phyloP scores from a whole-genome alignment of 768 basidiomycete genomes.

The Podaxis sp. region DNA sequence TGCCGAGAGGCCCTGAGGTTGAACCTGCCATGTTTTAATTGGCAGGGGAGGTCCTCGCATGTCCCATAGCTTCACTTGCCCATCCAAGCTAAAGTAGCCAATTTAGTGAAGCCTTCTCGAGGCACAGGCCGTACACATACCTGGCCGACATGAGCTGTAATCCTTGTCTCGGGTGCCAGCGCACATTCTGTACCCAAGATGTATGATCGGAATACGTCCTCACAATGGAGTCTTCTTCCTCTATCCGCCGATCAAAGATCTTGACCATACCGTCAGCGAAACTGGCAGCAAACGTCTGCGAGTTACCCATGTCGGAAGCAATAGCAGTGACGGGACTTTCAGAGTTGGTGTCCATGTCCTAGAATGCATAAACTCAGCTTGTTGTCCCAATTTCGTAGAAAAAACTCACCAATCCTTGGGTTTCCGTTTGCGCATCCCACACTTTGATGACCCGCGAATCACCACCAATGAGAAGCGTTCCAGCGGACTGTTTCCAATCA shows the following conservation, averaged over 20 bases:
- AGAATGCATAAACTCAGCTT: constrained; percentile 7
- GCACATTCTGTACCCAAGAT: constrained; percentile 90
- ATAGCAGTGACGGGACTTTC: constrained; percentile 90
- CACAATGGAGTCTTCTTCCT: constrained; percentile 81
- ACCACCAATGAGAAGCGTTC: constrained; percentile 85
- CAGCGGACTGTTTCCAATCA: constrained; percentile 91
- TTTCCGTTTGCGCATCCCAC: constrained; percentile 95
- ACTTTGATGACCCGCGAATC: constrained; percentile 86
- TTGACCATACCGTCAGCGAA: constrained; percentile 92
- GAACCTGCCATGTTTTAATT: constrained; percentile 60
- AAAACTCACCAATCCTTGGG: constrained; percentile 61
- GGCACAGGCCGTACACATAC: constrained; percentile 35
- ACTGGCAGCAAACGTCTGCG: constrained; percentile 82
- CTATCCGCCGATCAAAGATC: constrained; percentile 88
- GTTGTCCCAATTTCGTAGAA: neutral
- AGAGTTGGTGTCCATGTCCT: constrained; percentile 90
- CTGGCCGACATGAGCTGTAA: constrained; percentile 84
- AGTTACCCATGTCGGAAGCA: constrained; percentile 70
- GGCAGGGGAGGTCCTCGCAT: constrained; percentile 64
- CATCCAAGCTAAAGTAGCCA: constrained; percentile 63
- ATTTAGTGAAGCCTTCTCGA: neutral
- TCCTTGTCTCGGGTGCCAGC: constrained; percentile 70
- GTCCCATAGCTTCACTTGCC: constrained; percentile 92
- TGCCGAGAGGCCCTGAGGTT: constrained; percentile 72
- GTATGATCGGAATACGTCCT: constrained; percentile 73